phyloP scores from a whole-genome alignment of 1,284 basidiomycete species.

The Ustilago crameri region DNA sequence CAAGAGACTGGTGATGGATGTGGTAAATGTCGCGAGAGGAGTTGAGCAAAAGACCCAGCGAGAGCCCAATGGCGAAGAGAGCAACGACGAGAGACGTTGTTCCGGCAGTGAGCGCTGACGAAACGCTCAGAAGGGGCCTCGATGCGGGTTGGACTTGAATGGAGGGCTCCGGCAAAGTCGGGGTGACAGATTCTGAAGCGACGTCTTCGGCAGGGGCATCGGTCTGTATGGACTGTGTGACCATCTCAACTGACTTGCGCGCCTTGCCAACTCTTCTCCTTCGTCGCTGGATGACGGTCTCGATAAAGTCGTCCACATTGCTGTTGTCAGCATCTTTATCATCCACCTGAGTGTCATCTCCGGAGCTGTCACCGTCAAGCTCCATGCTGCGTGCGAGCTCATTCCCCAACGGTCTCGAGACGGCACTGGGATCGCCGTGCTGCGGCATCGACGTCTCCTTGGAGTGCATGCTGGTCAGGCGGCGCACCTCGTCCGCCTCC shows the following conservation, averaged over 20 bases:
- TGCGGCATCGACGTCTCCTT: slow-evolving; percentile 65
- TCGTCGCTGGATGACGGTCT: slow-evolving; percentile 48
- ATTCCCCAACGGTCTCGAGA: slow-evolving; percentile 34
- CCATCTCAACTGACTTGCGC: slow-evolving; percentile 38
- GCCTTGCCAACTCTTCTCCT: slow-evolving; percentile 40
- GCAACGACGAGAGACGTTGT: slow-evolving; percentile 9
- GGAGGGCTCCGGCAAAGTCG: background rate
- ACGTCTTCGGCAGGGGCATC: slow-evolving; percentile 5
- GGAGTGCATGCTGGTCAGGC: slow-evolving; percentile 32
- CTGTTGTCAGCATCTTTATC: slow-evolving; percentile 37
- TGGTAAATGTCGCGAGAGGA: slow-evolving; percentile 51
- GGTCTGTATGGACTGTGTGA: slow-evolving; percentile 39
- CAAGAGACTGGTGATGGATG: slow-evolving; percentile 30
- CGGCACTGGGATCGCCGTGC: slow-evolving; percentile 32
- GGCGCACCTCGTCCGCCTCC: slow-evolving; percentile 43
- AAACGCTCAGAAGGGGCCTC: background rate
- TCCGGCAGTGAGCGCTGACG: slow-evolving; percentile 8
- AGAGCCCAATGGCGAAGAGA: slow-evolving; percentile 29
- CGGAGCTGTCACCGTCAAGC: slow-evolving; percentile 27
- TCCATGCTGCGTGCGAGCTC: slow-evolving; percentile 44
- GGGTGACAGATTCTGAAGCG: slow-evolving; percentile 5
- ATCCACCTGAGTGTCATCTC: slow-evolving; percentile 46
- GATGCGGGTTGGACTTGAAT: background rate
- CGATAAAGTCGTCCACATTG: slow-evolving; percentile 47
- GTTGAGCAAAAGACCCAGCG: slow-evolving; percentile 29